Base-by-base conservation (phyloP, 2,329 filamentous ascomycete species). In the Cytospora schulzeri region DNA sequence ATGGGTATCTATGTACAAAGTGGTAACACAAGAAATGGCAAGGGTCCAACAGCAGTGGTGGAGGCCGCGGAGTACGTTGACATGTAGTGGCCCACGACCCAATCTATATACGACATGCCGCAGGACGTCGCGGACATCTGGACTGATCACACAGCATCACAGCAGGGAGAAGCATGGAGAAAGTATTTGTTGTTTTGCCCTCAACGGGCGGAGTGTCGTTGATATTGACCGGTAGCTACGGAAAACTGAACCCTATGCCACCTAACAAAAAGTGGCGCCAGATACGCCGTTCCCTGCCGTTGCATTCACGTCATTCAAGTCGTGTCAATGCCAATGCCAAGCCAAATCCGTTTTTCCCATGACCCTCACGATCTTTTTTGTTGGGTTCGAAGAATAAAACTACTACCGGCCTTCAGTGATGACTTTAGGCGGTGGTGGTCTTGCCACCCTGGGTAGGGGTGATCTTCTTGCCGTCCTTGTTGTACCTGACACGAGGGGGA, bases 381-480 rank as follows among this genome's bases (percentile, higher is more conserved):
- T 52, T 28, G 51, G 57, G 50, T 50, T 45, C 31, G 41, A 33
- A 35, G 48, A 60, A 54, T 56, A 57, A 54, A 61, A 35, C 33
- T 35, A 35, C 38, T 52, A 61, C 57, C 57, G 51, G 57, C 31
- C 52, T n/a, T 57, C n/a, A 60, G 35, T 54, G 29, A 12, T 29
- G 14, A 56, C n/a, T 57, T 53, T 38, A 45, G 41, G n/a, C 31
- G 60, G 77, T 77, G 61, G 81, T 76, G 75, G 84, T 83, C 85
- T 91, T 92, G 76, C 86, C 85, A 73, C 85, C 84, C 83, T 92
- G 89, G 78, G 90, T 91, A 73, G 94, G 93, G 81, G 89, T 90
- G 80, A 99, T 89, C 91, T 99, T 99, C 93, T 99, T 99, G 87
- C 93, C 94, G 79, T 99, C 95, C 91, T 98, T 97, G 91, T 99